Evolutionary conservation across 2,329 filamentous ascomycete genomes (phyloP).

Genomic region (Alternaria triticina): DNA sequence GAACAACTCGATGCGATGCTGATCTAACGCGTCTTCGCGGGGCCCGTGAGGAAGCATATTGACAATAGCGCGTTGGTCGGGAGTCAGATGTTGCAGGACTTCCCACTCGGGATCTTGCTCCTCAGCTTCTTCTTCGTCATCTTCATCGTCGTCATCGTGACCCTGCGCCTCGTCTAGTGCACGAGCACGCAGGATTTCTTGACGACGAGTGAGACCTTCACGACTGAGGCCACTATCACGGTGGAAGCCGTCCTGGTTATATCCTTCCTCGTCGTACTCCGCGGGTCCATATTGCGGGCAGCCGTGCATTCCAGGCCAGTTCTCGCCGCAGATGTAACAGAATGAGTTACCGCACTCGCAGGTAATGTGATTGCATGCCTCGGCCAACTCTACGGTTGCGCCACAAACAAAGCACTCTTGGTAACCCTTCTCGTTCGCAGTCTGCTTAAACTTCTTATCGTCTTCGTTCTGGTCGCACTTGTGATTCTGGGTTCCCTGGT

Average conservation of each 20-base stretch:
- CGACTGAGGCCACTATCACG: slow-evolving; percentile 34
- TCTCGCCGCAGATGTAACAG: slow-evolving; percentile 43
- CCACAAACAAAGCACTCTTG: slow-evolving; percentile 37
- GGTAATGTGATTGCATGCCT: slow-evolving; percentile 45
- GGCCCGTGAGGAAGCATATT: slow-evolving; percentile 11
- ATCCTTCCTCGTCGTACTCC: slow-evolving; percentile 39
- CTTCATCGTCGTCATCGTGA: slow-evolving; percentile 1
- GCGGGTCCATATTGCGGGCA: slow-evolving; percentile 42
- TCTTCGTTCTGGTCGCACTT: slow-evolving; percentile 28
- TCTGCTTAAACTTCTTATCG: slow-evolving; percentile 33
- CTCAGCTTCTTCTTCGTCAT: slow-evolving; percentile 3
- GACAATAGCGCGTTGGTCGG: slow-evolving; percentile 13
- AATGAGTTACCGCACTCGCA: slow-evolving; percentile 39
- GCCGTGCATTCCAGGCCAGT: slow-evolving; percentile 37
- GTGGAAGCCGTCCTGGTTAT: slow-evolving; percentile 42
- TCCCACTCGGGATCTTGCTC: slow-evolving; percentile 15
- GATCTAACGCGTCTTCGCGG: slow-evolving; percentile 21
- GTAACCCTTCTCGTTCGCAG: slow-evolving; percentile 33
- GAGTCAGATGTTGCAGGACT: slow-evolving; percentile 22
- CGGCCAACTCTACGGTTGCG: slow-evolving; percentile 33
- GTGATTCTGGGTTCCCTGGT: slow-evolving; percentile 16
- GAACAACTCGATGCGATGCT: slow-evolving; percentile 25
- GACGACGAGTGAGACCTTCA: slow-evolving; percentile 24
- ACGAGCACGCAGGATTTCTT: slow-evolving; percentile 11
- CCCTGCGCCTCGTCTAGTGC: slow-evolving; percentile 15